Evolutionary conservation across 1,284 basidiomycete species (phyloP), one percentile per base, ranked within the genome.

Genomic region (Melampsora medusae): DNA sequence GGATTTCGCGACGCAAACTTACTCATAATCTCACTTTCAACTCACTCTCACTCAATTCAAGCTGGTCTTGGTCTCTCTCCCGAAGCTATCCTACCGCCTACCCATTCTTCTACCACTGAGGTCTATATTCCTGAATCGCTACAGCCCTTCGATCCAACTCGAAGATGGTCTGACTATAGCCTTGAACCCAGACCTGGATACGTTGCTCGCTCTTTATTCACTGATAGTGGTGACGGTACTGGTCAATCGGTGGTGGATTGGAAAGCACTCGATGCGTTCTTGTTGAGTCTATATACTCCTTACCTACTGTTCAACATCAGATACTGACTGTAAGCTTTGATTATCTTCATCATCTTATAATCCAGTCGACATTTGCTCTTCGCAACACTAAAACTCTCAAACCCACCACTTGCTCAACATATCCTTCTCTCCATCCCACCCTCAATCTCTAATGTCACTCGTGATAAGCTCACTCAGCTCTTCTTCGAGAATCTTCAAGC

Each of bases 161-260:
- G 48, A 59, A 66, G 53, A n/a, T 73, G 42, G 62, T 56, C 48
- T 38, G 67, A 73, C 66, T 73, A 73, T 50, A 56, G 61, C 9
- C 66, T 73, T 62, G 60, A 68, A 68, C n/a, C 61, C 3, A 42
- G 28, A 25, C 17, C 69, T 75, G 77, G 76, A 77, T 49, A 64
- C 19, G 66, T 50, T n/a, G 69, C 76, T 67, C 53, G 65, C 77
- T 78, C 56, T 79, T 61, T 56, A 19, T 48, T 69, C 77, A 71
- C 72, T 78, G 67, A 49, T 79, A 75, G 77, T 78, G 79, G 60
- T 35, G 60, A 49, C n/a, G 61, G 50, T 38, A 53, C 35, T 22
- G 49, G 35, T 73, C 70, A 73, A 73, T 35, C 64, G 17, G 62
- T 65, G 4, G 56, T 61, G 17, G 70, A 73, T 66, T 73, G 70